Evolutionary conservation across 2,329 filamentous ascomycete genomes (phyloP), one percentile per base, ranked within the genome.

Genomic region (Orbilia blumenaviensis): DNA sequence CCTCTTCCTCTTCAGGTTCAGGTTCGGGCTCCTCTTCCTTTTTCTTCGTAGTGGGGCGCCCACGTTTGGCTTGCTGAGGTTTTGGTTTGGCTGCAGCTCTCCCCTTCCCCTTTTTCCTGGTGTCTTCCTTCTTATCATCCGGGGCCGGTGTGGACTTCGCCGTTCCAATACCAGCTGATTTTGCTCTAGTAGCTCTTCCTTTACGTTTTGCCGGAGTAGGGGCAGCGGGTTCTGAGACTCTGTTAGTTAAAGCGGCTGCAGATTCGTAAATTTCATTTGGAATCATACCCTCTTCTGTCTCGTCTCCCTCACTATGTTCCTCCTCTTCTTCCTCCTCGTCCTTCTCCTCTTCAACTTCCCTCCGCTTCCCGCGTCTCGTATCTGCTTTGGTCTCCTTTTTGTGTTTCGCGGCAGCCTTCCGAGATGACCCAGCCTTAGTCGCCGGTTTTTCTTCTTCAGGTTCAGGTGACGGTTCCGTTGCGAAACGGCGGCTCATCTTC

Each of bases 331-430:
- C 67, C 12, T 64, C 78, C 25, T 68, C 74, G 4, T 58, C 73
- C 16, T 82, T 80, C 12, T 81, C 80, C 29, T 80, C 79, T 76
- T 69, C 74, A 44, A 38, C 60, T 54, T 79, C 66, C 38, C 32
- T 75, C 48, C 72, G 52, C 66, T 66, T 77, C 73, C 77, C 42
- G 69, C 72, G 29, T 69, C 74, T 52, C 58, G 86, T 85, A 27
- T 68, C 69, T 23, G 58, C 66, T 29, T 75, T 75, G 5, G 64
- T 68, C 56, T 85, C 85, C 76, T 87, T 86, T 79, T 84, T 86
- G 84, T 84, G 54, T 83, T 83, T 82, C 85, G 83, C 80, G 86
- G 87, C 67, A 83, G 76, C 16, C 86, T 84, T 75, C 84, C 82
- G 80, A 84, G 87, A n/a, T n/a, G n/a, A 0, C 7, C 32, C 18